phyloP scores from a whole-genome alignment of 139 green algal genomes.

The Closterium sp. region DNA sequence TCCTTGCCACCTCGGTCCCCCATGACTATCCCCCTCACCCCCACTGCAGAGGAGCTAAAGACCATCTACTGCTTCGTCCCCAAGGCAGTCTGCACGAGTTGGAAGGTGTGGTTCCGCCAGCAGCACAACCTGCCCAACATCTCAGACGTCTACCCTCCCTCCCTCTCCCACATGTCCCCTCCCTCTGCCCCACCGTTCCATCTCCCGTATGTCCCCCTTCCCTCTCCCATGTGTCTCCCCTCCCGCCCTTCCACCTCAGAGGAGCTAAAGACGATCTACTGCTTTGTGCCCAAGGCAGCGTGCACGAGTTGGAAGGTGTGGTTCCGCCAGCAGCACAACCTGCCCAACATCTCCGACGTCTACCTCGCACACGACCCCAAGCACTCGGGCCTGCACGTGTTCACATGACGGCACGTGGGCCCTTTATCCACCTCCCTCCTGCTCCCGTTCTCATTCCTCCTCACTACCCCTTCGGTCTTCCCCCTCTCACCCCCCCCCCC shows the following conservation, averaged over 20 bases:
- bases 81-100: constrained; percentile 17
- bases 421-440: no score
- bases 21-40: neutral
- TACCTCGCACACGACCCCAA: neutral
- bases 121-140: neutral
- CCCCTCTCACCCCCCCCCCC: no score
- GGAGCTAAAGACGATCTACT: constrained; percentile 17
- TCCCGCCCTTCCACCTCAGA: no score
- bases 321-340: constrained; percentile 3
- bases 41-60: neutral
- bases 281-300: constrained; percentile 13
- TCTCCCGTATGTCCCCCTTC: neutral
- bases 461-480: no score
- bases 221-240: neutral
- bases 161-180: no score
- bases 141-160: neutral
- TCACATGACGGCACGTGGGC: no score
- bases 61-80: constrained; percentile 20
- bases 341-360: neutral
- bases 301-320: constrained; percentile 24
- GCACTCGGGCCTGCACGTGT: neutral
- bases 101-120: constrained; percentile 21
- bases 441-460: no score
- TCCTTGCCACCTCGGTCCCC: no score
- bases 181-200: no score